A percentile compares a stretch with the other conserved stretches of the same genome.
phyloP scores from a whole-genome alignment of 352 stramenopile genomes.

The Pythium brassicae region DNA sequence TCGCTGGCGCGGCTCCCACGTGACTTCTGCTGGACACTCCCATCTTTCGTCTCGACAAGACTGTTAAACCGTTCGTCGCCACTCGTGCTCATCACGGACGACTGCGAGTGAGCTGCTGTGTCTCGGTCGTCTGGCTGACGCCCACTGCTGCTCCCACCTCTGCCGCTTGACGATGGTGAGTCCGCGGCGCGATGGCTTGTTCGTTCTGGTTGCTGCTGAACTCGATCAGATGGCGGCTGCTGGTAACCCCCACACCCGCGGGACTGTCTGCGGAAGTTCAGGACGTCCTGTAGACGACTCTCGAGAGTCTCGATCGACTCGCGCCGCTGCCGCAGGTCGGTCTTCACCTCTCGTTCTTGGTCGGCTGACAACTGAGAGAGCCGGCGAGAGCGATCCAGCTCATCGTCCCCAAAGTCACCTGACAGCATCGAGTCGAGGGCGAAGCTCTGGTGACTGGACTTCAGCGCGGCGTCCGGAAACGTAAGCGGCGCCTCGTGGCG shows the following conservation, averaged over 20 bases:
- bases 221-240: neutral
- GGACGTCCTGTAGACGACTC: slow-evolving; percentile 26
- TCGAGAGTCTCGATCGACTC: slow-evolving; percentile 24
- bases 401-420: slow-evolving; percentile 2
- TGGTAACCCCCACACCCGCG: neutral
- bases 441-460: neutral
- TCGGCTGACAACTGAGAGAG: neutral
- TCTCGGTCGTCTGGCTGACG: no score
- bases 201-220: neutral
- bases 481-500: no score
- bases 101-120: no score
- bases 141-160: no score
- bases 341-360: neutral
- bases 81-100: no score
- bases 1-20: no score
- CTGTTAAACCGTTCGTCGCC: no score
- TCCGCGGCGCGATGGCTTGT: no score
- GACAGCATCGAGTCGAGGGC: neutral
- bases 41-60: no score
- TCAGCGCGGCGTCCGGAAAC: neutral
- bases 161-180: no score
- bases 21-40: no score
- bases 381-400: neutral
- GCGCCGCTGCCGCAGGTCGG: slow-evolving; percentile 1
- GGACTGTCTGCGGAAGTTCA: slow-evolving; percentile 16